Percentiles rank a stretch among this genome's conserved stretches.
These are phyloP conservation scores for Metschnikowia cubensis DNA, from an alignment of 805 yeast species.

Conservation along the genomic window DNA sequence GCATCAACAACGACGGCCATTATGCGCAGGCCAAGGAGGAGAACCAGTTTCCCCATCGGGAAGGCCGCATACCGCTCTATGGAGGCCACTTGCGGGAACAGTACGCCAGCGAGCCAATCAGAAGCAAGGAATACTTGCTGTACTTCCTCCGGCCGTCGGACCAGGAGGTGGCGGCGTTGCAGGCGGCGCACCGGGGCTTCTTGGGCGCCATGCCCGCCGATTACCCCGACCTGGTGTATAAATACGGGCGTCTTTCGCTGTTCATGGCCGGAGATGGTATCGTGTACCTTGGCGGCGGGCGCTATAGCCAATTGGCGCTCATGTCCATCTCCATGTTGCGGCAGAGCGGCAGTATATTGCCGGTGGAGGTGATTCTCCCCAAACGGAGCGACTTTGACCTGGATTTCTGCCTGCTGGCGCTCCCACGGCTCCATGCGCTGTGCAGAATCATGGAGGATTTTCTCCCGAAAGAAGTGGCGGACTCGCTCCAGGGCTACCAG, in stretches of 20 bases:
- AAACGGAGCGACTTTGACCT: slow-evolving; percentile 28
- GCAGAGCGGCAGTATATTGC: slow-evolving; percentile 30
- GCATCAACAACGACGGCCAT: slow-evolving; percentile 27
- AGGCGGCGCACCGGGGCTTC: slow-evolving; percentile 22
- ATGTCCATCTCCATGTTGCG: slow-evolving; percentile 32
- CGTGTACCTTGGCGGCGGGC: slow-evolving; percentile 37
- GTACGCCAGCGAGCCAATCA: slow-evolving; percentile 26
- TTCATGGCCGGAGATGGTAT: slow-evolving; percentile 39
- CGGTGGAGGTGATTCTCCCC: slow-evolving; percentile 38
- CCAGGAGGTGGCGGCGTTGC: slow-evolving; percentile 19
- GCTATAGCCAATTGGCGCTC: slow-evolving; percentile 33
- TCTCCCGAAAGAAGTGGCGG: slow-evolving; percentile 21
- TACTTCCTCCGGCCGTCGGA: slow-evolving; percentile 20
- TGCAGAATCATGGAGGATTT: slow-evolving; percentile 47
- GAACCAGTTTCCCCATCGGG: slow-evolving; percentile 17
- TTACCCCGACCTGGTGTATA: slow-evolving; percentile 21
- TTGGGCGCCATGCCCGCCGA: slow-evolving; percentile 20
- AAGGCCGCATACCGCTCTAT: slow-evolving; percentile 28
- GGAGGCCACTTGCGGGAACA: slow-evolving; percentile 35
- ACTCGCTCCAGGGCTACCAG: slow-evolving; percentile 28
- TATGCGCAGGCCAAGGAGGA: slow-evolving; percentile 19
- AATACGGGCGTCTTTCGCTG: slow-evolving; percentile 14
- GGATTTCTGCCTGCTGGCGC: slow-evolving; percentile 29
- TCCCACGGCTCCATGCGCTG: slow-evolving; percentile 31
- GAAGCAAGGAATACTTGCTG: slow-evolving; percentile 24